These are phyloP conservation scores for Stemphylium vesicarium DNA, from an alignment of 2,329 filamentous ascomycete genomes.

Conservation along the genomic window DNA sequence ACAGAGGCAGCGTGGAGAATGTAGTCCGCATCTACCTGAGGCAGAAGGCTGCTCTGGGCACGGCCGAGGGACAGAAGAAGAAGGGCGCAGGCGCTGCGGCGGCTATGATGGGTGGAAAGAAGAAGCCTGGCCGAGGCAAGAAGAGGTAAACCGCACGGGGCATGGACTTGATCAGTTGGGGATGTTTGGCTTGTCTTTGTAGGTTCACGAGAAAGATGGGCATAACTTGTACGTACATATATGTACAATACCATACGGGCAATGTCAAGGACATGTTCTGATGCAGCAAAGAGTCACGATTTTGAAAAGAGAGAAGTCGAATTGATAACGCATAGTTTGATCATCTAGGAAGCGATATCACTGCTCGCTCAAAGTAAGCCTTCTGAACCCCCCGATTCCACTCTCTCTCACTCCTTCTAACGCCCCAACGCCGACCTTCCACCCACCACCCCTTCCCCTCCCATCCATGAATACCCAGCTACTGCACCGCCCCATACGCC, in stretches of 20 bases:
- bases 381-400: background rate
- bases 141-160: constrained; percentile 27
- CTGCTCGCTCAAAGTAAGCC: background rate
- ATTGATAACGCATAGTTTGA: background rate
- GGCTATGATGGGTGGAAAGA: constrained; percentile 36
- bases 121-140: constrained; percentile 38
- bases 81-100: constrained; percentile 26
- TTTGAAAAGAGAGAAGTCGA: background rate
- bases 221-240: constrained; percentile 16
- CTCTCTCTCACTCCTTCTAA: background rate
- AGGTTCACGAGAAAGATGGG: background rate
- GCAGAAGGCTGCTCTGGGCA: constrained; percentile 46
- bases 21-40: constrained; percentile 46
- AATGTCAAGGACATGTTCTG: background rate
- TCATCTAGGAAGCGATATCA: background rate
- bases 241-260: constrained; percentile 12
- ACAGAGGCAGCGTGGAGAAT: constrained; percentile 48
- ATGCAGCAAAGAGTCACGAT: background rate
- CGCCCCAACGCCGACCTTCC: background rate
- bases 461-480: background rate
- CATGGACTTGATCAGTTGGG: no score
- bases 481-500: constrained; percentile 14
- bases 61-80: constrained; percentile 39
- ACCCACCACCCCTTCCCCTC: background rate
- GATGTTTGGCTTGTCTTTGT: background rate